Base-by-base conservation (phyloP, 805 yeast genomes). In the Suhomyces faveliae region DNA sequence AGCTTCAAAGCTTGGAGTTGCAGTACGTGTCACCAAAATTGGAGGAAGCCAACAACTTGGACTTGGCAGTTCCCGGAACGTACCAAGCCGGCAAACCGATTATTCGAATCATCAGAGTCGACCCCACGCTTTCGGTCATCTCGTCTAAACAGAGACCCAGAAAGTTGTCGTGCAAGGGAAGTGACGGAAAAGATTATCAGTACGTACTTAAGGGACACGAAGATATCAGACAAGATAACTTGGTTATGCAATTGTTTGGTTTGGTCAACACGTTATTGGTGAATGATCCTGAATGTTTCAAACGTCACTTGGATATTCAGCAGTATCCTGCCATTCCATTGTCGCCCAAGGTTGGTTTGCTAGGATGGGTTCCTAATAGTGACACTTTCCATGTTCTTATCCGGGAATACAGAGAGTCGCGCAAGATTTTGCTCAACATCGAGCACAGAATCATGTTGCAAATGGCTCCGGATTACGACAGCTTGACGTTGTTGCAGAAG, bases 171-270 rank as follows among this genome's bases (percentile, higher is more conserved):
- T 80, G 89, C 42, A 75, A 77, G 51, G 99, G 98, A 9, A 86
- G 88, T 58, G 97, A 94, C 66, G 99, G 99, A 50, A 88, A 87
- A 59, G 88, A 85, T 35, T 90, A 95, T 62, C 87, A 80, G 57
- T 95, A 82, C 66, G 70, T 77, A 1, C 74, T 94, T 60, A 94
- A 94, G 68, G 99, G 98, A 0, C 98, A 94, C 62, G 99, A 94
- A 70, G 99, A 94, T 74, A 89, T 94, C 46, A 81, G 99, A 61
- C 99, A 94, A 64, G 99, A 94, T 70, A 89, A 89, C 60, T 77
- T 95, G 65, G 99, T 92, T 22, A 94, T 94, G 99, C 99, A 94
- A 68, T 73, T 94, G 57, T 92, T 94, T 67, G 98, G 98, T 0
- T 74, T 94, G 60, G 98, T 94, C 2, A 94, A 95, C 62, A 90